Percentiles rank a stretch among this genome's conserved stretches.
phyloP scores from a whole-genome alignment of 352 stramenopile species.

The Hyaloperonospora arabidopsidis region DNA sequence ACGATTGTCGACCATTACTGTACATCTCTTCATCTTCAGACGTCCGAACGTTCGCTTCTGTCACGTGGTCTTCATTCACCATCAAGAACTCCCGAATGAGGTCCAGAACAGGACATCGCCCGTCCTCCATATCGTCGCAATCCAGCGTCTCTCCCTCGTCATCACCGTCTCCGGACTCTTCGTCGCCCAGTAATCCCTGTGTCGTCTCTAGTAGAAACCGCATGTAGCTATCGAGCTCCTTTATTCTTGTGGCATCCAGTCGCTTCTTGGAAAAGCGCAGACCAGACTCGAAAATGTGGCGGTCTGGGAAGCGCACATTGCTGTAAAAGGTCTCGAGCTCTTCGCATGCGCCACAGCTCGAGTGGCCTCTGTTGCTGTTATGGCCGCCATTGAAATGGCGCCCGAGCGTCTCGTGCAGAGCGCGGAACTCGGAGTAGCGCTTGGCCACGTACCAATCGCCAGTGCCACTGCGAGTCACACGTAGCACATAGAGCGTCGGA shows the following conservation, averaged over 20 bases:
- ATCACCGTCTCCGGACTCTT: conserved; percentile 20
- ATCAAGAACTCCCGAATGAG: conserved; percentile 61
- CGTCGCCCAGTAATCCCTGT: conserved; percentile 49
- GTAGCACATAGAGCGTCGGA: conserved; percentile 70
- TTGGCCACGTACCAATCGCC: conserved; percentile 65
- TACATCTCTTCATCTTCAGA: conserved; percentile 5
- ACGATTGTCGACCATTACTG: conserved; percentile 9
- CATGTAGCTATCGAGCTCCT: conserved; percentile 58
- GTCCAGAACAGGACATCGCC: conserved; percentile 35
- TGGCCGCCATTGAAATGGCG: conserved; percentile 15
- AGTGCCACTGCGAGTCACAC: conserved; percentile 39
- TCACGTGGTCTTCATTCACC: conserved; percentile 42
- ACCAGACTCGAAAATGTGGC: conserved; percentile 41
- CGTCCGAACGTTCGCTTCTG: conserved; percentile 5
- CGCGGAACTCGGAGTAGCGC: conserved; percentile 69
- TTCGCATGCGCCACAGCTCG: conserved; percentile 35
- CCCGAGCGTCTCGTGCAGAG: conserved; percentile 37
- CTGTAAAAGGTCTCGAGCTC: conserved; percentile 44
- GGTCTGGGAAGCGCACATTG: conserved; percentile 43
- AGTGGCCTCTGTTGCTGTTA: conserved; percentile 10
- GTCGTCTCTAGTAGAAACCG: conserved; percentile 59
- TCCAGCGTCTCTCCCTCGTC: conserved; percentile 16
- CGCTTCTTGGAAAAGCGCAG: conserved; percentile 43
- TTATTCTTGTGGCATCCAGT: conserved; percentile 46
- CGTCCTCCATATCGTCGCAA: conserved; percentile 15